Evolutionary conservation across 108 stramenopile genomes (phyloP).

Genomic region (Nitzschia putrida): DNA sequence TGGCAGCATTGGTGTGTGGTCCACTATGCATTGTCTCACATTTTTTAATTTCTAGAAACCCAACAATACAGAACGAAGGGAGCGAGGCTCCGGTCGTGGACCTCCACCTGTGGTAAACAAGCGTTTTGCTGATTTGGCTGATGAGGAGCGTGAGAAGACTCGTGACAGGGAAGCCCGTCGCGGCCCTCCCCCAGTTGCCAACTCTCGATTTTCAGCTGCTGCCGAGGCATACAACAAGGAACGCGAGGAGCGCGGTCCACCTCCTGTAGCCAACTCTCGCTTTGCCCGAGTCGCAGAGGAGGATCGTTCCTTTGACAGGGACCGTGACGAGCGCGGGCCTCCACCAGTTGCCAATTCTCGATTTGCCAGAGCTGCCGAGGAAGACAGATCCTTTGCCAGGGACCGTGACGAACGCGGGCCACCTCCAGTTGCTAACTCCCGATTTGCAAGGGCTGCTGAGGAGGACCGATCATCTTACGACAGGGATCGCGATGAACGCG

Average conservation of each 20-base stretch:
- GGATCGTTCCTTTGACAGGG: slow-evolving; percentile 14
- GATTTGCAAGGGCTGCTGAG: slow-evolving; percentile 50
- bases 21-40: slow-evolving; percentile 6
- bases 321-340: slow-evolving; percentile 45
- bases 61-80: slow-evolving; percentile 10
- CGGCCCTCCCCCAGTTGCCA: slow-evolving; percentile 60
- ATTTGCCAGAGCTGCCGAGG: slow-evolving; percentile 59
- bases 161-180: slow-evolving; percentile 40
- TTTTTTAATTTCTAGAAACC: slow-evolving; percentile 41
- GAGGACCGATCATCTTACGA: slow-evolving; percentile 25
- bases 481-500: slow-evolving; percentile 34
- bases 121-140: slow-evolving; percentile 60
- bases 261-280: slow-evolving; percentile 53
- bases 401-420: slow-evolving; percentile 45
- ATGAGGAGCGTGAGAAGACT: slow-evolving; percentile 39
- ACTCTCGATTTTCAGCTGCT: slow-evolving; percentile 70
- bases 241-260: slow-evolving; percentile 52
- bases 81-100: slow-evolving; percentile 32
- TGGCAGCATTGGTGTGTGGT: background rate
- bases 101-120: slow-evolving; percentile 48
- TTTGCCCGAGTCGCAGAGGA: slow-evolving; percentile 52
- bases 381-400: slow-evolving; percentile 16
- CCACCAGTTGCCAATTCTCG: slow-evolving; percentile 69
- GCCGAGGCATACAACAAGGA: slow-evolving; percentile 48
- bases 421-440: slow-evolving; percentile 58